Conservation (phyloP, 495 filamentous ascomycete species). For the Podospora conica region DNA sequence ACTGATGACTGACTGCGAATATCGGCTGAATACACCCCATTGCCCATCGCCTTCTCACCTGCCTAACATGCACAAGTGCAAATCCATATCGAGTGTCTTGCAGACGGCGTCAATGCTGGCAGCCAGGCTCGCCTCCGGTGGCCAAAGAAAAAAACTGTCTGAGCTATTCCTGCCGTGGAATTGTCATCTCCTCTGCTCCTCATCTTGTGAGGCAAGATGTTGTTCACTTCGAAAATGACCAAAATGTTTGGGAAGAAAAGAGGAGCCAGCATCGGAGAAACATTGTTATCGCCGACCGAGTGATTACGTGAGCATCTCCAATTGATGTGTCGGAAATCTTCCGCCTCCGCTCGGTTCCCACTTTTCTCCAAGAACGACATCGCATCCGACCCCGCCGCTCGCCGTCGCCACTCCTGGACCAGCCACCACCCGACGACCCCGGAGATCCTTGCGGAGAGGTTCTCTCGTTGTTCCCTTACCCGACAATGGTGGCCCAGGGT, state of each 20-base stretch:
- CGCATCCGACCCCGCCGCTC: background rate
- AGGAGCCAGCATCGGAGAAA: background rate
- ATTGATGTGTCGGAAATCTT: background rate
- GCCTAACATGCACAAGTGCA: background rate
- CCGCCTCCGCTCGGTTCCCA: background rate
- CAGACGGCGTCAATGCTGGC: background rate
- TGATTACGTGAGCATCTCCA: slow-evolving; percentile 10
- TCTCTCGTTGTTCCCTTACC: background rate
- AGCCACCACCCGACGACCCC: background rate
- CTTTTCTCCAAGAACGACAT: background rate
- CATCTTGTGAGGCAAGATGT: too few species aligned
- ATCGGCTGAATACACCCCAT: background rate
- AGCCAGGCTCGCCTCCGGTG: background rate
- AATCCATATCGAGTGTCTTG: background rate
- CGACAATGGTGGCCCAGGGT: background rate
- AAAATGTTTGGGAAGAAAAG: too few species aligned
- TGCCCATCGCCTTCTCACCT: background rate
- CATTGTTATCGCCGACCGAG: background rate
- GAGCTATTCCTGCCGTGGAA: background rate
- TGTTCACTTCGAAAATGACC: too few species aligned
- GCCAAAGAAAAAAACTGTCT: background rate
- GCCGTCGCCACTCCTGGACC: background rate
- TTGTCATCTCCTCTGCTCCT: too few species aligned
- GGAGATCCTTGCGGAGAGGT: background rate
- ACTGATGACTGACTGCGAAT: background rate